Evolutionary conservation across 345 rosid species (phyloP).

Genomic region (Litchi chinensis): DNA sequence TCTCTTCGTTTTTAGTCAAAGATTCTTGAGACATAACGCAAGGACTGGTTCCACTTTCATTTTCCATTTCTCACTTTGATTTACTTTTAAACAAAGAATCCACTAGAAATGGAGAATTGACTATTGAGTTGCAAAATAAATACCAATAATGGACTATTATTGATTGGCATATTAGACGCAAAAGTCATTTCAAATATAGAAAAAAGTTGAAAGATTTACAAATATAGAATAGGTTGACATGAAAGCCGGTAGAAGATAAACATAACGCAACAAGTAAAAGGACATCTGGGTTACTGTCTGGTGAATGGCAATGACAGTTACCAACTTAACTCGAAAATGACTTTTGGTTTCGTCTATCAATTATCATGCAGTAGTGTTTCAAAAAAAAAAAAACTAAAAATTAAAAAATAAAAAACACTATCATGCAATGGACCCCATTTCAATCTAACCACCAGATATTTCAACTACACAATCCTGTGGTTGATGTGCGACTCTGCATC

Average conservation of each 20-base stretch:
- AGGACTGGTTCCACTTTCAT: background rate
- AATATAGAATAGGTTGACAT: background rate
- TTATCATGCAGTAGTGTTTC: background rate
- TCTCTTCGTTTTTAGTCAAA: background rate
- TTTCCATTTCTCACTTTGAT: background rate
- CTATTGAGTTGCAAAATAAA: too few relatives aligned
- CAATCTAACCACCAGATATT: conserved; percentile 30
- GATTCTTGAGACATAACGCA: background rate
- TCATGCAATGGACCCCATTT: conserved; percentile 11
- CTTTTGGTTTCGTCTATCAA: background rate
- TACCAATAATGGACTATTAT: too few relatives aligned
- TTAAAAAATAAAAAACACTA: too few relatives aligned
- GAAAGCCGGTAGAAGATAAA: conserved; percentile 20
- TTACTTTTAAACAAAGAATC: background rate
- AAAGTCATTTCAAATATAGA: too few relatives aligned
- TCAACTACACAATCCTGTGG: conserved; percentile 33
- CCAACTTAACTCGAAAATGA: conserved; percentile 45
- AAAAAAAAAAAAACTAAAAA: too few relatives aligned
- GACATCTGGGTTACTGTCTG: conserved; percentile 33
- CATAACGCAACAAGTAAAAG: background rate
- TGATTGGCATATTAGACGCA: too few relatives aligned
- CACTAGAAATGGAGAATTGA: background rate
- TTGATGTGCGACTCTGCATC: conserved; percentile 25
- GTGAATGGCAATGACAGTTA: conserved; percentile 51
- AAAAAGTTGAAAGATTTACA: too few relatives aligned